Evolutionary conservation across 805 yeast genomes (phyloP).

Genomic region (Grigorovia jiainica): DNA sequence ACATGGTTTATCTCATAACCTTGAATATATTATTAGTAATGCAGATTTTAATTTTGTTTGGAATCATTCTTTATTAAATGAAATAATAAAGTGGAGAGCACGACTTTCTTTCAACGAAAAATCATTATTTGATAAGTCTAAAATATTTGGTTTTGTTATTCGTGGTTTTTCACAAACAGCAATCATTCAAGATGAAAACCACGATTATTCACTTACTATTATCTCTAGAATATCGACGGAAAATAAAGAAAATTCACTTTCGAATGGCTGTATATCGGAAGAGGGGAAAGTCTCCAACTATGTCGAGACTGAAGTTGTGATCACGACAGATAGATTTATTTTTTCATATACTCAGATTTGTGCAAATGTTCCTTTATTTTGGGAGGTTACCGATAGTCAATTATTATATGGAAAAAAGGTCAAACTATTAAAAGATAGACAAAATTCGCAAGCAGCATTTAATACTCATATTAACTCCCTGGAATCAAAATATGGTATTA

Average conservation of each 20-base stretch:
- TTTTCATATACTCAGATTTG: conserved; percentile 77
- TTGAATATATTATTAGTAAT: conserved; percentile 34
- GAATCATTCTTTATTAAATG: conserved; percentile 80
- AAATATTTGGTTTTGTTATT: conserved; percentile 71
- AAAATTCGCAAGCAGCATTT: conserved; percentile 81
- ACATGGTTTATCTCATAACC: conserved; percentile 41
- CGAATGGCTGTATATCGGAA: conserved; percentile 82
- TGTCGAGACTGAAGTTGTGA: conserved; percentile 80
- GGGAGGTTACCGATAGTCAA: conserved; percentile 71
- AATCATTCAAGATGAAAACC: conserved; percentile 15
- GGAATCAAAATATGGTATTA: conserved; percentile 69
- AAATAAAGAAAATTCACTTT: conserved; percentile 78
- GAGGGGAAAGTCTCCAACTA: conserved; percentile 88
- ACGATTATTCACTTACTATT: conserved; percentile 46
- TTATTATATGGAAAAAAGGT: conserved; percentile 75
- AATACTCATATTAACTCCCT: conserved; percentile 69
- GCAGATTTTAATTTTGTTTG: conserved; percentile 79
- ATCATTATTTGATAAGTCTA: conserved; percentile 50
- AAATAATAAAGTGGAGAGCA: conserved; percentile 60
- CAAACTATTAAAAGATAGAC: conserved; percentile 64
- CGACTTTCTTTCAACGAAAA: conserved; percentile 55
- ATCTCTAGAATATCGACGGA: conserved; percentile 87
- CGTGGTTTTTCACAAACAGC: conserved; percentile 84
- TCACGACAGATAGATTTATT: conserved; percentile 39
- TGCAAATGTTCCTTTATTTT: conserved; percentile 89